Percentiles rank a stretch among this genome's conserved stretches.
Conservation (phyloP, 139 green algal genomes). For the Edaphochlamys debaryana region DNA sequence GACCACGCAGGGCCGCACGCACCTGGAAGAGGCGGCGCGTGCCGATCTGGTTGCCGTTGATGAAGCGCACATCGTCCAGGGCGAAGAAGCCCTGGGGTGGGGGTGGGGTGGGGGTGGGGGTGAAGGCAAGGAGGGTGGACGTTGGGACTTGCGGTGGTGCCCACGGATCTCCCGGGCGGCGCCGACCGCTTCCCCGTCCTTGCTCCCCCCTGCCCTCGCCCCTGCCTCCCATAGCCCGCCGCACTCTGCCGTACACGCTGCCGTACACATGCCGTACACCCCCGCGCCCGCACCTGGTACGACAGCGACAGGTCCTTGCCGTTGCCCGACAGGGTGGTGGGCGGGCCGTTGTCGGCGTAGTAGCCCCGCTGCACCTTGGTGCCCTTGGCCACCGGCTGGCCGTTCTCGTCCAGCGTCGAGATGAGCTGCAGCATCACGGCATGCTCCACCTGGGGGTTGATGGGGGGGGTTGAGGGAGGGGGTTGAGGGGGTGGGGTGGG, state of each 20-base stretch:
- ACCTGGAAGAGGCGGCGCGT: slow-evolving; percentile 63
- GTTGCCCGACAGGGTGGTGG: slow-evolving; percentile 84
- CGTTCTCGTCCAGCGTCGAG: slow-evolving; percentile 79
- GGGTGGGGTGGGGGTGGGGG: background rate
- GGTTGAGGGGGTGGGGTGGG: too few species aligned
- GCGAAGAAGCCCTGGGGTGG: slow-evolving; percentile 52
- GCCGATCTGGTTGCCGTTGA: slow-evolving; percentile 76
- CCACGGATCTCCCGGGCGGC: too few species aligned
- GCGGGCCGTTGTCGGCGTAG: slow-evolving; percentile 82
- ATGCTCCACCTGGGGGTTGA: slow-evolving; percentile 42
- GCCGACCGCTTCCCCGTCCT: too few species aligned
- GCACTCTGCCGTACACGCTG: too few species aligned
- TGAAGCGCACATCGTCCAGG: slow-evolving; percentile 67
- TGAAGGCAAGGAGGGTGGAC: background rate
- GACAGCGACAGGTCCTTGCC: slow-evolving; percentile 77
- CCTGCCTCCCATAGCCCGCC: too few species aligned
- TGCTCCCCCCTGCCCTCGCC: too few species aligned
- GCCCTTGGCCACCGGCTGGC: slow-evolving; percentile 52
- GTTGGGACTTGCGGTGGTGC: too few species aligned
- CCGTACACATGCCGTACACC: too few species aligned
- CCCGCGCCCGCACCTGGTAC: slow-evolving; percentile 60
- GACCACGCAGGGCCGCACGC: background rate
- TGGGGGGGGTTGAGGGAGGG: too few species aligned
- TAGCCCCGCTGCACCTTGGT: slow-evolving; percentile 59
- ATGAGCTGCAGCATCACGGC: slow-evolving; percentile 79